Evolutionary conservation across 2,329 filamentous ascomycete species (phyloP), one percentile per base, ranked within the genome.

Genomic region (Fusarium albidum): DNA sequence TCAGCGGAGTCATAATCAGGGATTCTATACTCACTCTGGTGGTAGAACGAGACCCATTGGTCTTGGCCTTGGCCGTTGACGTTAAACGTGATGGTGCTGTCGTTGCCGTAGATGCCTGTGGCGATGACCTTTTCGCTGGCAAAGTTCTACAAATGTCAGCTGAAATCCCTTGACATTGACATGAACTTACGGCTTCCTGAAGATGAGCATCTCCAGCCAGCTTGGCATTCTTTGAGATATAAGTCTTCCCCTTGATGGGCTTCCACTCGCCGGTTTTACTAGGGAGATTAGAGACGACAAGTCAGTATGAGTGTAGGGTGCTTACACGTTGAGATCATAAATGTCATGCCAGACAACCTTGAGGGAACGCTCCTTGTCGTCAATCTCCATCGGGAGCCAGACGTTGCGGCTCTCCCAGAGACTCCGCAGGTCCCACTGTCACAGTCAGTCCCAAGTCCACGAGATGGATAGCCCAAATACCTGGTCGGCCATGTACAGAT

Each of bases 21-120:
- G 11, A 2, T n/a, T 3, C n/a, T 3, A 14, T 3, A 21, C 40
- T 51, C 45, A 69, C 68, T 82, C 58, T 83, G 80, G 60, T 83
- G 81, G 66, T 82, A 82, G 67, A 83, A 82, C 0, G 79, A 81
- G 0, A 83, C 74, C 80, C 80, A 83, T 63, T 83, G 81, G 1
- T 78, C 73, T 34, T 76, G 72, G 5, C 80, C 80, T 14, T 71
- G 66, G 3, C 80, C 80, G 35, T 77, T 67, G 13, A 82, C 73
- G 25, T 74, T 71, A 57, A 83, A 82, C 0, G 75, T 79, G 6
- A 79, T 72, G 0, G 77, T 83, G 65, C 78, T 82, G 38, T 79
- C 77, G 52, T 82, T 83, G 4, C 79, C 80, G 39, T 77, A 76
- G 42, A 83, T 82, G 5, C 78, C 78, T 0, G 81, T 82, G 2